These are phyloP conservation scores for Aspergillus viridinutans DNA, from an alignment of 2,329 filamentous ascomycete genomes.

Conservation along the genomic window DNA sequence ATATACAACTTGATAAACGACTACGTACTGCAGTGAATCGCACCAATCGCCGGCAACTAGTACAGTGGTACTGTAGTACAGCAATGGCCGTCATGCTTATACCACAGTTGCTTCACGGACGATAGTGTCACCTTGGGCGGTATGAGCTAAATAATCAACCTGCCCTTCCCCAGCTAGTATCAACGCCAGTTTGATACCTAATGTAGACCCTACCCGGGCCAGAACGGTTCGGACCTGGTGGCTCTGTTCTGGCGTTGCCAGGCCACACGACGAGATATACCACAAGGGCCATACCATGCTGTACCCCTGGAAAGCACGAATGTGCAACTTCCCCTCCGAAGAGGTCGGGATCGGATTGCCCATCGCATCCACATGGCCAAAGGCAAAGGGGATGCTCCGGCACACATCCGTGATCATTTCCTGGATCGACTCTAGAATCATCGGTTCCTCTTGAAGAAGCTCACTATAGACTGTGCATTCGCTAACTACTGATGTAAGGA, in stretches of 20 bases:
- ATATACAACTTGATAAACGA: too few relatives aligned
- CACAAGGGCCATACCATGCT: constrained; percentile 37
- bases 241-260: constrained; percentile 28
- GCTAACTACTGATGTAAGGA: constrained; percentile 12
- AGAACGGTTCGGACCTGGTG: constrained; percentile 26
- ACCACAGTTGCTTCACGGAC: neutral
- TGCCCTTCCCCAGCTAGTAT: constrained; percentile 18
- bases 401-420: constrained; percentile 34
- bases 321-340: constrained; percentile 10
- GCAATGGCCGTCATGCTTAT: neutral
- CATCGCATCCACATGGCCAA: constrained; percentile 30
- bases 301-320: constrained; percentile 31
- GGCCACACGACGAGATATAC: constrained; percentile 30
- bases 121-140: neutral
- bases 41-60: too few relatives aligned
- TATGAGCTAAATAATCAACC: neutral
- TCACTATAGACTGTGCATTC: constrained; percentile 6
- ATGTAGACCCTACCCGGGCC: constrained; percentile 24
- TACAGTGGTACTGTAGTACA: neutral
- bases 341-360: constrained; percentile 22
- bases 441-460: neutral
- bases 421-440: constrained; percentile 20
- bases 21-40: too few relatives aligned
- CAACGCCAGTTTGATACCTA: constrained; percentile 34
- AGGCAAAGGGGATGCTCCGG: constrained; percentile 30